Percentiles rank a stretch among this genome's conserved stretches.
Conservation (phyloP, 164 flowering plant genomes). For the Magnolia officinalis region DNA sequence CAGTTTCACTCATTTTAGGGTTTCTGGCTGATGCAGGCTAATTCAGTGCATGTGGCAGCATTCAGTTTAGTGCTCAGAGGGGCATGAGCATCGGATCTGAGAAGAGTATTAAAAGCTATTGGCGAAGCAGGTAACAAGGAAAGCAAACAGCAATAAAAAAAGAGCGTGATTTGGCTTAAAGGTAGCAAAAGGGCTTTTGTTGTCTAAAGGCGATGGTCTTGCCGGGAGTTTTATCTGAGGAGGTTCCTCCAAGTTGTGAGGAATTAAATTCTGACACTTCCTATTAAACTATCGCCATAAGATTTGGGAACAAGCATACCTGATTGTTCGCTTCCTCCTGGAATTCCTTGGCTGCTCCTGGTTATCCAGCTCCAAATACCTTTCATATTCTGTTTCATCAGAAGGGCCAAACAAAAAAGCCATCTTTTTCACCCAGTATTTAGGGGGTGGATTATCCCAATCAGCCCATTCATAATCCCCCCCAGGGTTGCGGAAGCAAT, state of each 20-base stretch:
- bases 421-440: constrained; percentile 76
- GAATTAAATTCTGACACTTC: background rate
- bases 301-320: constrained; percentile 24
- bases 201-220: background rate
- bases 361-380: constrained; percentile 25
- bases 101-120: no score
- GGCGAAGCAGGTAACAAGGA: no score
- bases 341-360: constrained; percentile 18
- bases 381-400: constrained; percentile 36
- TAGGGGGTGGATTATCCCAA: constrained; percentile 91
- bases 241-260: background rate
- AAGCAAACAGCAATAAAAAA: background rate
- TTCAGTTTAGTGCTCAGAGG: no score
- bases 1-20: no score
- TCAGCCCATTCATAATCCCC: constrained; percentile 99
- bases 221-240: background rate
- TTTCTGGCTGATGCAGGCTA: no score
- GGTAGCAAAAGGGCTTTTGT: background rate
- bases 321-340: constrained; percentile 18
- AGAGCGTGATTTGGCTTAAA: background rate
- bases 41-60: no score
- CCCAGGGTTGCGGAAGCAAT: constrained; percentile 94
- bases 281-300: background rate
- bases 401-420: constrained; percentile 71
- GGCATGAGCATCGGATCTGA: no score